These are phyloP conservation scores for Populus tomentosa DNA, from an alignment of 441 rosid species.

Conservation along the genomic window DNA sequence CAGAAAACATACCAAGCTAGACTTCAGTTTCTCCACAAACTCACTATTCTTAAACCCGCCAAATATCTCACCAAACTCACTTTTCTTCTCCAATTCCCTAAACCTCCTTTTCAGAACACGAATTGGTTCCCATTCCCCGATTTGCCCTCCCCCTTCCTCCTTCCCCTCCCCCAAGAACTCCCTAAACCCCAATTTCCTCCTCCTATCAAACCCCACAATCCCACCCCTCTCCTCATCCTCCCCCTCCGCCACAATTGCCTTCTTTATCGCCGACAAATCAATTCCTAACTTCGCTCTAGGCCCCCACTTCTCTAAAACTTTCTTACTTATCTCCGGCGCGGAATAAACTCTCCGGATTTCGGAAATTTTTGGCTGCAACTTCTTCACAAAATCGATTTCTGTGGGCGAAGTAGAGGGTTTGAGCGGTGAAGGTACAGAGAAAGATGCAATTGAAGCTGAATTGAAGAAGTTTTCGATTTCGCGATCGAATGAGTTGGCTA, in stretches of 20 bases:
- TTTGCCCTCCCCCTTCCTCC: conserved; percentile 37
- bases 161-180: conserved; percentile 45
- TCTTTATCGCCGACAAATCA: conserved; percentile 75
- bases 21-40: conserved; percentile 75
- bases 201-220: conserved; percentile 33
- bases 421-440: conserved; percentile 40
- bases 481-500: conserved; percentile 76
- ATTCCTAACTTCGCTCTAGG: conserved; percentile 69
- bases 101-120: conserved; percentile 57
- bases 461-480: conserved; percentile 83
- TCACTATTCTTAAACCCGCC: conserved; percentile 70
- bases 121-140: conserved; percentile 76
- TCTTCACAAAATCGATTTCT: conserved; percentile 80
- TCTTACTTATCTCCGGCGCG: conserved; percentile 82
- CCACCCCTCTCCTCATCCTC: conserved; percentile 15
- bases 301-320: conserved; percentile 82
- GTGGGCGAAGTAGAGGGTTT: conserved; percentile 30
- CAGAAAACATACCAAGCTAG: conserved; percentile 63
- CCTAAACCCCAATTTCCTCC: conserved; percentile 34
- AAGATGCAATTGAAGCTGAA: conserved; percentile 52
- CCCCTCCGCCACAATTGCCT: conserved; percentile 63
- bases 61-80: conserved; percentile 49
- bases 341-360: conserved; percentile 88
- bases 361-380: conserved; percentile 78
- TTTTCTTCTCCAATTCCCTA: conserved; percentile 77